These are phyloP conservation scores for Aureobasidium subglaciale DNA, from an alignment of 2,329 filamentous ascomycete genomes.

Conservation along the genomic window DNA sequence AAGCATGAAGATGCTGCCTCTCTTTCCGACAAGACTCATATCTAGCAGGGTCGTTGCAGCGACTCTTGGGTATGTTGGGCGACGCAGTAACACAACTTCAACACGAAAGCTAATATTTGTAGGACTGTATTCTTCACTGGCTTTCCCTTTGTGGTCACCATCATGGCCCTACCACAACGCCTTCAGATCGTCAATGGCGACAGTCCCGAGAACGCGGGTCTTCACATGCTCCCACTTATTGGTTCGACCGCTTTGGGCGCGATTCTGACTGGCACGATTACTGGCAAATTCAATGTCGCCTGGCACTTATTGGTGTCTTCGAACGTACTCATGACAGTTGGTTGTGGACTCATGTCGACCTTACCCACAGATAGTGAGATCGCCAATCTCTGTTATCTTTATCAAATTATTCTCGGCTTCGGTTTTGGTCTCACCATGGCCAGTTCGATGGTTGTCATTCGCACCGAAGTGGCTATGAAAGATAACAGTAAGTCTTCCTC, in stretches of 20 bases:
- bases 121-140: constrained; percentile 12
- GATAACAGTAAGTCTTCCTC: not conserved
- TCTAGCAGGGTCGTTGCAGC: constrained; percentile 6
- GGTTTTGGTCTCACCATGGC: constrained; percentile 1
- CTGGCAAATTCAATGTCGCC: constrained; percentile 1
- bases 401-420: not conserved
- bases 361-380: not conserved
- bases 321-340: not conserved
- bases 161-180: constrained; percentile 11
- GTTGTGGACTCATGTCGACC: constrained; percentile 1
- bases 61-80: constrained; percentile 1
- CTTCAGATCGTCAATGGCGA: constrained; percentile 7
- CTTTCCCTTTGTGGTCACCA: constrained; percentile 12
- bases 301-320: not conserved
- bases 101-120: not conserved
- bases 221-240: constrained; percentile 13
- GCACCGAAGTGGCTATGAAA: not conserved
- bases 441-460: constrained; percentile 1
- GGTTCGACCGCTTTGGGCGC: not conserved
- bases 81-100: not conserved
- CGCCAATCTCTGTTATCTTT: not conserved
- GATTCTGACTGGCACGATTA: constrained; percentile 1
- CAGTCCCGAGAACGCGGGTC: constrained; percentile 7
- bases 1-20: constrained; percentile 1
- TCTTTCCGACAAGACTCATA: not conserved